Evolutionary conservation across 2,329 filamentous ascomycete species (phyloP).

Genomic region (Phaeoacremonium minimum): DNA sequence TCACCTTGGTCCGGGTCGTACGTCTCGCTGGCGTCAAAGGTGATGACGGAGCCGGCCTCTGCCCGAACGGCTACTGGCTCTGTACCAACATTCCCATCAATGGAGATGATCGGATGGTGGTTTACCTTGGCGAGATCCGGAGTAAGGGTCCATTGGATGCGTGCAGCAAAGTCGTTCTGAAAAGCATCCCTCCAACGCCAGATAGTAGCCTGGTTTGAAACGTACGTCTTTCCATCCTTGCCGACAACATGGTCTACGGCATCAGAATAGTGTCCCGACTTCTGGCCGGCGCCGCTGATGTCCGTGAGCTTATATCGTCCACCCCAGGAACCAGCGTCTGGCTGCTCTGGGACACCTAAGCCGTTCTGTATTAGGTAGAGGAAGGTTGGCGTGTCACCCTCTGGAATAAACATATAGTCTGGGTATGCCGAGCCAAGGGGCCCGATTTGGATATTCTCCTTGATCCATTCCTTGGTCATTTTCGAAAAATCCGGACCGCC

Average conservation of each 20-base stretch:
- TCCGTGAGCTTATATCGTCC: slow-evolving; percentile 28
- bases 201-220: slow-evolving; percentile 19
- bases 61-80: slow-evolving; percentile 5
- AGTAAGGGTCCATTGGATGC: slow-evolving; percentile 22
- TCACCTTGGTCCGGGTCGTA: slow-evolving; percentile 12
- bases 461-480: slow-evolving; percentile 39
- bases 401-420: slow-evolving; percentile 40
- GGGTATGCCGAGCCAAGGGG: slow-evolving; percentile 28
- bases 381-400: slow-evolving; percentile 41
- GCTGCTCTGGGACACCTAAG: slow-evolving; percentile 28
- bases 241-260: slow-evolving; percentile 5
- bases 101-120: slow-evolving; percentile 5
- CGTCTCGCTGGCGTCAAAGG: slow-evolving; percentile 17
- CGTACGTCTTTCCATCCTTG: slow-evolving; percentile 13
- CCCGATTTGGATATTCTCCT: slow-evolving; percentile 39
- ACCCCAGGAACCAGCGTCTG: slow-evolving; percentile 38
- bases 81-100: slow-evolving; percentile 14
- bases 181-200: slow-evolving; percentile 26
- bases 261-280: slow-evolving; percentile 21
- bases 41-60: slow-evolving; percentile 12
- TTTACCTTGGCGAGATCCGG: slow-evolving; percentile 9
- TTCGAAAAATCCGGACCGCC: slow-evolving; percentile 39
- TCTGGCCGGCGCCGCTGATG: slow-evolving; percentile 5
- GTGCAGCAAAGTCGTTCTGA: slow-evolving; percentile 25
- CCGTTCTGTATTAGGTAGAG: slow-evolving; percentile 36